Percentiles rank a stretch among this genome's conserved stretches.
These are phyloP conservation scores for Pythium phragmitis DNA, from an alignment of 352 stramenopile genomes.

Conservation along the genomic window DNA sequence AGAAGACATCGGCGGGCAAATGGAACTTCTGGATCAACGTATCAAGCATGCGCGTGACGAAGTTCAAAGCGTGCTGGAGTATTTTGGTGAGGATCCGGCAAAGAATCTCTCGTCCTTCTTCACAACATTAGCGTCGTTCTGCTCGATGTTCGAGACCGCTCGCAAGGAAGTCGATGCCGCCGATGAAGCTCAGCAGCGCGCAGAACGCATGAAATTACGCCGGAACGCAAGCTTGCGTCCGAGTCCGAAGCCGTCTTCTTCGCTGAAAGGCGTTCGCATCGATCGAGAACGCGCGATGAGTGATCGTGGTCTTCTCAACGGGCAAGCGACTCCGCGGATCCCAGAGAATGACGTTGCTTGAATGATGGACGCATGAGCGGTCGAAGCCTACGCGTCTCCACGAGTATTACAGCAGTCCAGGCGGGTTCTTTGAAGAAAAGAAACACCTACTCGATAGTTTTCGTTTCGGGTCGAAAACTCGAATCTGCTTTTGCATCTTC, in stretches of 20 bases:
- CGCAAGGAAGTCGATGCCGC: slow-evolving; percentile 66
- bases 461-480: no score
- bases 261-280: neutral
- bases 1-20: slow-evolving; percentile 41
- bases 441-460: no score
- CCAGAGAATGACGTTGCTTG: neutral
- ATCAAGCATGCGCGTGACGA: slow-evolving; percentile 49
- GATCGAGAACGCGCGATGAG: slow-evolving; percentile 21
- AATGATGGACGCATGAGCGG: neutral
- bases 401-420: neutral
- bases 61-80: slow-evolving; percentile 76
- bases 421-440: no score
- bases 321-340: neutral
- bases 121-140: slow-evolving; percentile 81
- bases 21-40: slow-evolving; percentile 38
- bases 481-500: no score
- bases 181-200: slow-evolving; percentile 52
- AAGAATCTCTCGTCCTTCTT: slow-evolving; percentile 78
- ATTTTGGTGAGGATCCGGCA: slow-evolving; percentile 83
- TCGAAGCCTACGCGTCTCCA: neutral
- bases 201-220: slow-evolving; percentile 65
- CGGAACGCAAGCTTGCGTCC: slow-evolving; percentile 27
- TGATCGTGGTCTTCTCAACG: slow-evolving; percentile 11
- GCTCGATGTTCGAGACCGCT: slow-evolving; percentile 63
- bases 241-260: neutral